Base-by-base conservation (phyloP, 139 green algal species). In the Trebouxia sp. region DNA sequence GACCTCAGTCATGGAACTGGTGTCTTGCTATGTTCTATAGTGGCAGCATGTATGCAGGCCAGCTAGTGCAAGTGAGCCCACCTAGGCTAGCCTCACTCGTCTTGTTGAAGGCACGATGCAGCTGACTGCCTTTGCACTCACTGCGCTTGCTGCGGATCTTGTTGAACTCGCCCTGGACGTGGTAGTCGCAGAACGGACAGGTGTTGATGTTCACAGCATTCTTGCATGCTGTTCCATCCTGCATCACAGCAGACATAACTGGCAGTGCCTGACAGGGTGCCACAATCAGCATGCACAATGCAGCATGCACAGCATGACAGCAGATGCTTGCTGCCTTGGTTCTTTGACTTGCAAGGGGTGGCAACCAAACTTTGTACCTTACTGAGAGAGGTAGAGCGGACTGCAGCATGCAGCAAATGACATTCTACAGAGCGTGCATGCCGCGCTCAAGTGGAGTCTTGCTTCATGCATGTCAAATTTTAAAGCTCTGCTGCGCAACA, bases 121-220 rank as follows among this genome's bases (percentile, higher is more conserved):
- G 58, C 4, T 28, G 37, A 74, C 74, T 81, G 58, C 72, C 74
- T 22, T 50, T 55, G 43, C 80, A 74, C 35, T 41, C 43, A 5
- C 58, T 67, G 12, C 81, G 56, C 20, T 35, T 65, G 56, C 43
- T 69, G 38, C 56, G 55, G 51, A 85, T 70, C 56, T 69, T 76
- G 20, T 76, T 81, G 75, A 43, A 85, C 75, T 85, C 65, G 14
- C 39, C 45, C 39, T 85, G 43, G 32, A 91, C 86, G 53, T 91
- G 87, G 76, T 85, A 83, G 24, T 82, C 77, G 77, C 87, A 91
- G 78, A 82, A 91, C 17, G 80, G 78, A 55, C 87, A 91, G 24
- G 66, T 81, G 30, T 37, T 43, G 15, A 72, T 78, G 76, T 91
- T 90, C 22, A 91, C 87, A 22, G 86, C 76, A 58, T 82, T 85